These are phyloP conservation scores for Heterobasidion annosum DNA, from an alignment of 1,284 basidiomycete species.

Conservation along the genomic window DNA sequence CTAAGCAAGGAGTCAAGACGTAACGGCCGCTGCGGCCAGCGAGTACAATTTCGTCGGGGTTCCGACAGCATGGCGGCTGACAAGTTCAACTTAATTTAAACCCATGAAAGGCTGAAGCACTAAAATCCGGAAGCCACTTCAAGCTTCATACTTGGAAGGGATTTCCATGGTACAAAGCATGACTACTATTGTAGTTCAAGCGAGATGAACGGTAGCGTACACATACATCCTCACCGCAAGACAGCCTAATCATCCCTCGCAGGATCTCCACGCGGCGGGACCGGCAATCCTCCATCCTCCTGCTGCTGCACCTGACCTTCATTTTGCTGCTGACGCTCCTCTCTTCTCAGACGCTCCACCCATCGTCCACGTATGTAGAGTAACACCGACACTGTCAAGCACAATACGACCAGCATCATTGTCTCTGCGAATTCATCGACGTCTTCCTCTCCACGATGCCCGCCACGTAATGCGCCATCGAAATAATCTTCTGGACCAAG, in stretches of 20 bases:
- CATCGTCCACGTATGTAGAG: conserved; percentile 67
- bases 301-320: conserved; percentile 24
- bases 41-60: too few relatives aligned
- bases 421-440: conserved; percentile 55
- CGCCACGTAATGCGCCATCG: conserved; percentile 53
- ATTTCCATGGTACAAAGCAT: too few relatives aligned
- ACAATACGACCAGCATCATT: conserved; percentile 57
- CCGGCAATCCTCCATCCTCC: conserved; percentile 30
- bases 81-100: too few relatives aligned
- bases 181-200: too few relatives aligned
- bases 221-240: conserved; percentile 30
- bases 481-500: conserved; percentile 77
- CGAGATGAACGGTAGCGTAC: not conserved
- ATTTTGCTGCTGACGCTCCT: conserved; percentile 27
- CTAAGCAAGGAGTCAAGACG: too few relatives aligned
- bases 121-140: too few relatives aligned
- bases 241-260: conserved; percentile 60
- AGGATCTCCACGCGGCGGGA: conserved; percentile 57
- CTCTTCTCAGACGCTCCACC: conserved; percentile 54
- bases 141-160: too few relatives aligned
- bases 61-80: too few relatives aligned
- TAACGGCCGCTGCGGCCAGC: too few relatives aligned
- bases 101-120: too few relatives aligned
- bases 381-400: conserved; percentile 55
- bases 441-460: conserved; percentile 47